These are phyloP conservation scores for Didymella keratinophila DNA, from an alignment of 2,329 filamentous ascomycete genomes.

Conservation along the genomic window DNA sequence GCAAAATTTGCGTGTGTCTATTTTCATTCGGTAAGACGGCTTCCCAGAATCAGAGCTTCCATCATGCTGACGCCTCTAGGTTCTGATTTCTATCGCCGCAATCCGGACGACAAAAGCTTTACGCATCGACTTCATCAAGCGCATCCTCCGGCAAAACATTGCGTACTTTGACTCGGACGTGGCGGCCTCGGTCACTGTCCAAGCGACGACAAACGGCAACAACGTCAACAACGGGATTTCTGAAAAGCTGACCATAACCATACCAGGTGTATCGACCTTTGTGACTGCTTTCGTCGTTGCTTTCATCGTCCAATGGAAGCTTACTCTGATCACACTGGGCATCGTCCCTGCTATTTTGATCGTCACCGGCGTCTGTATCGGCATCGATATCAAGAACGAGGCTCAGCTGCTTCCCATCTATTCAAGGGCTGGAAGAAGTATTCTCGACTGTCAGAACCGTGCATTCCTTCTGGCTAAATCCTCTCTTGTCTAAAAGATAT, in stretches of 20 bases:
- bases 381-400: constrained; percentile 47
- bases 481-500: constrained; percentile 55
- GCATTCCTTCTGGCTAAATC: constrained; percentile 56
- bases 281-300: constrained; percentile 87
- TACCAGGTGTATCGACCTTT: constrained; percentile 63
- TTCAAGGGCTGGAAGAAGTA: constrained; percentile 59
- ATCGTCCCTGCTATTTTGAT: constrained; percentile 55
- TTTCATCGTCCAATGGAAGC: constrained; percentile 90
- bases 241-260: constrained; percentile 54
- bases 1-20: neutral
- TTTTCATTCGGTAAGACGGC: neutral
- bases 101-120: constrained; percentile 58
- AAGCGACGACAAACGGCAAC: constrained; percentile 82
- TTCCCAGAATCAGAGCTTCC: neutral
- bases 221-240: constrained; percentile 87
- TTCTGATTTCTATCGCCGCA: neutral
- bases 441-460: constrained; percentile 60
- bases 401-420: constrained; percentile 46
- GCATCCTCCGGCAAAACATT: constrained; percentile 62
- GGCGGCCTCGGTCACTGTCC: neutral
- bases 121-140: constrained; percentile 69
- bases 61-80: neutral
- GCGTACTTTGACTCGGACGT: constrained; percentile 60
- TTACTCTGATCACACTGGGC: constrained; percentile 76
- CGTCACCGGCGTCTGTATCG: neutral